Evolutionary conservation across 129 eudicot species (phyloP).

Genomic region (Logfia minima): DNA sequence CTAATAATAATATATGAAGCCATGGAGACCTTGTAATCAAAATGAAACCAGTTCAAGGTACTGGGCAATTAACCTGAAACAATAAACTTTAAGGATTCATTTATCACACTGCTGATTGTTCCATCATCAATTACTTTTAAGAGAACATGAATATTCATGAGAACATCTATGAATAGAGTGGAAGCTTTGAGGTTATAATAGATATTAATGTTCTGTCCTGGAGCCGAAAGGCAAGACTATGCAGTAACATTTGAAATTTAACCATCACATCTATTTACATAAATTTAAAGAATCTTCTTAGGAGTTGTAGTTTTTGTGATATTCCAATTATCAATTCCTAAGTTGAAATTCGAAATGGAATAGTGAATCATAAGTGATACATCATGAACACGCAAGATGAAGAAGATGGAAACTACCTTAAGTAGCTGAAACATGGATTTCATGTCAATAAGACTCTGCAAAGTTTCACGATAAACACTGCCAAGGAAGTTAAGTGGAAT

Average conservation of each 20-base stretch:
- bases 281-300: neutral
- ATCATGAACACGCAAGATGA: conserved; percentile 6
- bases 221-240: conserved; percentile 2
- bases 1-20: neutral
- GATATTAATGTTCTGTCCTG: neutral
- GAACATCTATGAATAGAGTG: neutral
- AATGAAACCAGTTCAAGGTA: conserved; percentile 4
- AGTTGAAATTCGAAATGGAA: neutral
- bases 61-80: neutral
- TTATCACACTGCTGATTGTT: conserved; percentile 9
- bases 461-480: conserved; percentile 89
- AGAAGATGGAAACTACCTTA: conserved; percentile 56
- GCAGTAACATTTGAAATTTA: neutral
- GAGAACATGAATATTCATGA: neutral
- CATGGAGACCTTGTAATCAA: conserved; percentile 1
- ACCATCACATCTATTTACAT: neutral
- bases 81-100: neutral
- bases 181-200: conserved; percentile 2
- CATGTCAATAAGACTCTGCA: conserved; percentile 94
- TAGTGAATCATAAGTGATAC: neutral
- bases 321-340: neutral
- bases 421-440: conserved; percentile 92
- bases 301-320: neutral
- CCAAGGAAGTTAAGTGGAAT: conserved; percentile 98
- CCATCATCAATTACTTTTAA: neutral